phyloP scores from a whole-genome alignment of 768 basidiomycete species.

The Candolleomyces aberdarensis region DNA sequence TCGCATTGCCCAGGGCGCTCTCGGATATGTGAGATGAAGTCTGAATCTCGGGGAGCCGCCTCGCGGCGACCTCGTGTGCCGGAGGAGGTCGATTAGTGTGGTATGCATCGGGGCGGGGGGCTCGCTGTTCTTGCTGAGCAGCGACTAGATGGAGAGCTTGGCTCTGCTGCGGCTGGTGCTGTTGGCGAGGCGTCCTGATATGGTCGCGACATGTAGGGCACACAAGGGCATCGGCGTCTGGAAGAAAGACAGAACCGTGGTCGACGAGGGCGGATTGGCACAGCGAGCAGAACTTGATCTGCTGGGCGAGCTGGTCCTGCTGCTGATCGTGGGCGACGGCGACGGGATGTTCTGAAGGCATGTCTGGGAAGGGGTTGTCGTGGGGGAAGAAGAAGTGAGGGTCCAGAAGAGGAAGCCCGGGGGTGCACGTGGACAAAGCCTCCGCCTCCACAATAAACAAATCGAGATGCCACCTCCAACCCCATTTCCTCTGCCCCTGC shows the following conservation, averaged over 20 bases:
- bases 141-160: not conserved
- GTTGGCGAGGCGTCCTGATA: constrained; percentile 20
- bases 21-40: not conserved
- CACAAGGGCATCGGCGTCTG: constrained; percentile 33
- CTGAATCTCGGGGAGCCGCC: constrained; percentile 10
- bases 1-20: not conserved
- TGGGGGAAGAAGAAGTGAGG: constrained; percentile 17
- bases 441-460: constrained; percentile 7
- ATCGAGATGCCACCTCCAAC: not conserved
- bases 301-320: constrained; percentile 26
- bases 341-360: constrained; percentile 52
- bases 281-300: constrained; percentile 42
- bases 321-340: constrained; percentile 22
- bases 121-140: not conserved
- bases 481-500: not conserved
- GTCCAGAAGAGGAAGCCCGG: not conserved
- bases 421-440: constrained; percentile 6
- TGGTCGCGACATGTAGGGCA: constrained; percentile 48
- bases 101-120: not conserved
- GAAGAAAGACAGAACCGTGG: constrained; percentile 22
- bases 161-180: not conserved
- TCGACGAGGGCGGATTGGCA: constrained; percentile 43
- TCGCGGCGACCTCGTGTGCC: not conserved
- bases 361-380: constrained; percentile 21
- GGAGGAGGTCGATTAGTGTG: constrained; percentile 2